These are phyloP conservation scores for Penicillium hordei DNA, from an alignment of 2,329 filamentous ascomycete genomes.

Conservation along the genomic window DNA sequence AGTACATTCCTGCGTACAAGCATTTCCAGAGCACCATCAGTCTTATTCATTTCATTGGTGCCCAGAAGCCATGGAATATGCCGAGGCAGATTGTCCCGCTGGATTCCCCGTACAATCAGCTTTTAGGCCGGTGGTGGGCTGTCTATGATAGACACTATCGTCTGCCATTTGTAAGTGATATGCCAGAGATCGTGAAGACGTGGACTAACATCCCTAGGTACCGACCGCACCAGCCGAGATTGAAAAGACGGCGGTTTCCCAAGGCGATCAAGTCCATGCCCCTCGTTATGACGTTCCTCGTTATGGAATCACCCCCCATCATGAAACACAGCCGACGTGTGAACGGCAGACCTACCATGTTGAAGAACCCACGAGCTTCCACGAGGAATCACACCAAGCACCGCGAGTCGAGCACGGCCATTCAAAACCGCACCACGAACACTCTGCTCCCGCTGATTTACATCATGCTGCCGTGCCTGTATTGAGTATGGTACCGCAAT, in stretches of 20 bases:
- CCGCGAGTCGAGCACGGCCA: not conserved
- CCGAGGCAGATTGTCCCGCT: constrained; percentile 43
- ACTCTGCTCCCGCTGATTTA: not conserved
- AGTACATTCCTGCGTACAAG: constrained; percentile 91
- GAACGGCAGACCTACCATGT: constrained; percentile 8
- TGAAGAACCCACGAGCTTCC: not conserved
- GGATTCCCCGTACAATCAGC: constrained; percentile 68
- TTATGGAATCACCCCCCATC: not conserved
- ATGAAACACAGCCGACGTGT: not conserved
- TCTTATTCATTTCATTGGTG: constrained; percentile 91
- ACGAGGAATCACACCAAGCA: constrained; percentile 4
- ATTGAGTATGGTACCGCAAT: constrained; percentile 44
- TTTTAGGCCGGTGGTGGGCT: constrained; percentile 88
- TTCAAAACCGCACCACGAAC: not conserved
- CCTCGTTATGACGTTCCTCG: not conserved
- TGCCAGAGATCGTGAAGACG: not conserved
- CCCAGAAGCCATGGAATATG: constrained; percentile 82
- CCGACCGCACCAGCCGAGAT: not conserved
- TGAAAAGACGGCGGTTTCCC: not conserved
- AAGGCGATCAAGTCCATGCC: not conserved
- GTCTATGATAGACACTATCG: constrained; percentile 87
- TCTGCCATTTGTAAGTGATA: constrained; percentile 27
- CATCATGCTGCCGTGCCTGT: constrained; percentile 17
- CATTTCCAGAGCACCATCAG: constrained; percentile 89
- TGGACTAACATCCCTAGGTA: constrained; percentile 2